These are phyloP conservation scores for Moesziomyces sp. DNA, from an alignment of 1,284 basidiomycete genomes.

Conservation along the genomic window DNA sequence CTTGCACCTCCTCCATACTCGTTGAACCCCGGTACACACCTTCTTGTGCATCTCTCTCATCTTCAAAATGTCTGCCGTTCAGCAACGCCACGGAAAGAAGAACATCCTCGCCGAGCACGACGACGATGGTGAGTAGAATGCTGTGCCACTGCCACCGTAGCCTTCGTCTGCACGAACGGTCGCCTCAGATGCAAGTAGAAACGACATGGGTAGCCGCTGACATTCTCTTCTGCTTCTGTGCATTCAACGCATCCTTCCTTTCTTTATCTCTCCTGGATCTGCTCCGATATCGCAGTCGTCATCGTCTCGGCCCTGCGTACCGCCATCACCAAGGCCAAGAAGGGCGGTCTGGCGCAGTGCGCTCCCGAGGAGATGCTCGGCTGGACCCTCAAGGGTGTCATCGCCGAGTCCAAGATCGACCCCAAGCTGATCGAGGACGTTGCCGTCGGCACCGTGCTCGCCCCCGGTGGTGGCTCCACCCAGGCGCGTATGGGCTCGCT, in stretches of 20 bases:
- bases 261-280: neutral
- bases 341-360: conserved; percentile 87
- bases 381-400: conserved; percentile 70
- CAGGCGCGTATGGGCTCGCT: conserved; percentile 94
- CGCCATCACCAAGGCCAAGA: conserved; percentile 87
- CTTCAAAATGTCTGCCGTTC: conserved; percentile 35
- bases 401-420: conserved; percentile 74
- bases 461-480: conserved; percentile 87
- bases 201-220: neutral
- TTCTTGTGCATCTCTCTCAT: neutral
- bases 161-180: neutral
- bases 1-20: neutral
- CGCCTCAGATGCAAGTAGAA: neutral
- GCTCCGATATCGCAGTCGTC: conserved; percentile 73
- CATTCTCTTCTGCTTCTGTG: neutral
- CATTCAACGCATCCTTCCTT: neutral
- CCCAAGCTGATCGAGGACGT: conserved; percentile 79
- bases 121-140: conserved; percentile 61
- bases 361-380: conserved; percentile 90
- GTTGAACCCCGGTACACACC: neutral
- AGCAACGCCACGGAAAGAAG: conserved; percentile 58
- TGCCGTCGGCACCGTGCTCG: conserved; percentile 91
- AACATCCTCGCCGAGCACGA: conserved; percentile 64
- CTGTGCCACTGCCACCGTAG: no score
- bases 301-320: conserved; percentile 88